Conservation (phyloP, 1,284 basidiomycete genomes). For the Neolentinus lepideus region DNA sequence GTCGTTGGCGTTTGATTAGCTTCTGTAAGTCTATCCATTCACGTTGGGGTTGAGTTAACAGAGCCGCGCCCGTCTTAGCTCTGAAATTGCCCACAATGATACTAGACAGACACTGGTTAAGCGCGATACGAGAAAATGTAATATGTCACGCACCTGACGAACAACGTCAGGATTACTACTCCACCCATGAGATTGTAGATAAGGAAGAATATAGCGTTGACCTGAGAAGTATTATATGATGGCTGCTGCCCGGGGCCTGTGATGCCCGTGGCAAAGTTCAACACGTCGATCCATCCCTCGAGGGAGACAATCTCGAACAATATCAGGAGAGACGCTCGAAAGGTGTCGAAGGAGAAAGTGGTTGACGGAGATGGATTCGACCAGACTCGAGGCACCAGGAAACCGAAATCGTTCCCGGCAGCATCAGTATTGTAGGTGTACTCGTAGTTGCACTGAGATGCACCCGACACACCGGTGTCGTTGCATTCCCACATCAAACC, state of each 20-base stretch:
- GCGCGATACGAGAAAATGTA: neutral
- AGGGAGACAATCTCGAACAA: slow-evolving; percentile 96
- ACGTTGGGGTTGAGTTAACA: slow-evolving; percentile 82
- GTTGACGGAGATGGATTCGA: slow-evolving; percentile 81
- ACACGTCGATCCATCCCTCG: slow-evolving; percentile 95
- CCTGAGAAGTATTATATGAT: slow-evolving; percentile 61
- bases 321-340: slow-evolving; percentile 82
- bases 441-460: slow-evolving; percentile 71
- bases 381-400: slow-evolving; percentile 84
- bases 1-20: slow-evolving; percentile 82
- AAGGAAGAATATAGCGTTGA: slow-evolving; percentile 89
- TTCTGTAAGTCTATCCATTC: slow-evolving; percentile 96
- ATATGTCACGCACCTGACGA: slow-evolving; percentile 60
- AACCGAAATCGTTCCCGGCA: slow-evolving; percentile 50
- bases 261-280: slow-evolving; percentile 79
- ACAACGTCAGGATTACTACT: slow-evolving; percentile 84
- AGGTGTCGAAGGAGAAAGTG: slow-evolving; percentile 88
- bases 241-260: slow-evolving; percentile 68
- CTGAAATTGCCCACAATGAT: slow-evolving; percentile 96
- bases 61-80: slow-evolving; percentile 77
- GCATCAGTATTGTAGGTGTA: slow-evolving; percentile 48
- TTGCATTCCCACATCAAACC: slow-evolving; percentile 87
- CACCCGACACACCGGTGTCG: slow-evolving; percentile 52
- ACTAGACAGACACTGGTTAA: slow-evolving; percentile 31
- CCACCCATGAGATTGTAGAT: slow-evolving; percentile 92